Conservation (phyloP, 73 alveolate species). For the Paramecium primaurelia region DNA sequence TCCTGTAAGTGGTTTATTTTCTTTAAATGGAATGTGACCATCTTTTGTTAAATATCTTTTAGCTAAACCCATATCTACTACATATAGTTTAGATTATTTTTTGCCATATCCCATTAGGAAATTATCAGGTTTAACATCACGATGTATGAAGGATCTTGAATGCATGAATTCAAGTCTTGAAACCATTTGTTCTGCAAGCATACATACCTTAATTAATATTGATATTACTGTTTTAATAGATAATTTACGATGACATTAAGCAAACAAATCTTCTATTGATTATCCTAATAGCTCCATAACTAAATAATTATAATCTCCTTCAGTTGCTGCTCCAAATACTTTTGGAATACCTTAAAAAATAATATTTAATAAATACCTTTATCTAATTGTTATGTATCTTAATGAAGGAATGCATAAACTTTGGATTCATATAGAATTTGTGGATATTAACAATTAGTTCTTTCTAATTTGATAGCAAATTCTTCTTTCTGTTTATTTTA, state of each 20-base stretch:
- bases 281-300: constrained; percentile 78
- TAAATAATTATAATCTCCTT: constrained; percentile 77
- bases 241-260: constrained; percentile 60
- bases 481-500: constrained; percentile 75
- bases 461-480: constrained; percentile 89
- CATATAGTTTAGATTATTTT: constrained; percentile 69
- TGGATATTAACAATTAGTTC: constrained; percentile 77
- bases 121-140: constrained; percentile 92
- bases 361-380: constrained; percentile 25
- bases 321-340: constrained; percentile 68
- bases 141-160: constrained; percentile 70
- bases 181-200: constrained; percentile 79
- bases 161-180: constrained; percentile 80
- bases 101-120: constrained; percentile 76
- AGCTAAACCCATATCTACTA: constrained; percentile 92
- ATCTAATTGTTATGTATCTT: constrained; percentile 59
- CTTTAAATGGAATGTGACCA: constrained; percentile 76
- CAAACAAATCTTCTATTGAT: constrained; percentile 70
- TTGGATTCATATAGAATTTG: constrained; percentile 84
- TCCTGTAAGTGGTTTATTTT: constrained; percentile 90
- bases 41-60: constrained; percentile 71
- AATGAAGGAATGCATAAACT: constrained; percentile 62
- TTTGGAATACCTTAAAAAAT: constrained; percentile 68
- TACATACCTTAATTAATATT: constrained; percentile 36
- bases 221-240: constrained; percentile 73